Percentiles rank a stretch among this genome's conserved stretches.
Evolutionary conservation across 495 filamentous ascomycete species (phyloP).

Genomic region (Xylaria scruposa): DNA sequence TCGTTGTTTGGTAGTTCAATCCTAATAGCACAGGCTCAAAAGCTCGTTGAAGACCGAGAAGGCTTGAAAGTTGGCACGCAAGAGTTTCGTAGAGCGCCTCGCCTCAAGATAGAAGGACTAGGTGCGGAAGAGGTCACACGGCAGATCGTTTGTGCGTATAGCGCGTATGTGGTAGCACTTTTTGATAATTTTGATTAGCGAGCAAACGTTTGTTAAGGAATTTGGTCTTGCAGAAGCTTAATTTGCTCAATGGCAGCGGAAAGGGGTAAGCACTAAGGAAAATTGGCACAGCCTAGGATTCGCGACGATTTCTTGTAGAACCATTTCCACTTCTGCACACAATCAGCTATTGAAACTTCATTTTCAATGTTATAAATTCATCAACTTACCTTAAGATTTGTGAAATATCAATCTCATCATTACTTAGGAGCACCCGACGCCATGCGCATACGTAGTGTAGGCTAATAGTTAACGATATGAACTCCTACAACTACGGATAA

Average conservation of each 20-base stretch:
- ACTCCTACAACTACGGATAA: background rate
- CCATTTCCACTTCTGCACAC: background rate
- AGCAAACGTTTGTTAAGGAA: background rate
- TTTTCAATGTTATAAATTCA: background rate
- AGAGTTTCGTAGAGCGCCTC: slow-evolving; percentile 18
- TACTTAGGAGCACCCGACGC: background rate
- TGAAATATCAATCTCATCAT: background rate
- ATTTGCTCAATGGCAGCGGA: background rate
- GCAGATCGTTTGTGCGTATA: slow-evolving; percentile 13
- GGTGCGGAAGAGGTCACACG: background rate
- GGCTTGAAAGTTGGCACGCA: background rate
- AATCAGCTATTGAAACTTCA: slow-evolving; percentile 3
- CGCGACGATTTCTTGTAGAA: background rate
- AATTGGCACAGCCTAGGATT: background rate
- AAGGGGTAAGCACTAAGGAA: background rate
- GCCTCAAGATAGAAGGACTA: slow-evolving; percentile 6
- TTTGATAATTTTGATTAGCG: slow-evolving; percentile 17
- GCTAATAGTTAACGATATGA: too few species aligned
- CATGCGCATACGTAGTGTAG: background rate
- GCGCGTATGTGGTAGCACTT: slow-evolving; percentile 14
- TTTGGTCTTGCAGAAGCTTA: background rate
- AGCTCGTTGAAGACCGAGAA: background rate
- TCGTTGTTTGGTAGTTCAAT: slow-evolving; percentile 16
- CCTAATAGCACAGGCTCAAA: background rate
- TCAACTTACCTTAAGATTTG: background rate